Evolutionary conservation across 2,329 filamentous ascomycete genomes (phyloP), one percentile per base, ranked within the genome.

Genomic region (Phyllosticta citriasiana): DNA sequence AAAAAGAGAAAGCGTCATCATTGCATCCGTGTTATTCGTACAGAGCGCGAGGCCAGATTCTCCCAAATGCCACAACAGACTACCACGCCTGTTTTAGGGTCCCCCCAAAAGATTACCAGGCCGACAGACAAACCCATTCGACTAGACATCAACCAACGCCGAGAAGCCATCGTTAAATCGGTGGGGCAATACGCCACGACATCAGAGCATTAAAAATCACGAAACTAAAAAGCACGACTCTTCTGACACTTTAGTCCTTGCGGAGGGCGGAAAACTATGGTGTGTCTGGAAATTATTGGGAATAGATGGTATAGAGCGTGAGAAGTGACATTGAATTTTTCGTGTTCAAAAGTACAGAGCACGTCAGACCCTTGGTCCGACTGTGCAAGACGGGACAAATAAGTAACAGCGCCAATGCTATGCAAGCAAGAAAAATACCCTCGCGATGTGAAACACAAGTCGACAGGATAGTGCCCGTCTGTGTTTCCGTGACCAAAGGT

Each of bases 341-440:
- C 12, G 40, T 47, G 40, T 47, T 47, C 40, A 4, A 47, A 47
- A 47, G 40, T 19, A 47, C 40, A 47, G 40, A 5, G 40, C 40
- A 47, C 40, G 14, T 47, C 16, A 6, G 40, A n/a, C 40, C 2
- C n/a, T 47, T 16, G 16, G 16, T 47, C 40, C 40, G 40, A 47
- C 40, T 4, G 14, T n/a, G n/a, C 40, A 16, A 47, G 4, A n/a
- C 16, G 40, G 40, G 14, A 30, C 27, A 30, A 57, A 27, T 25
- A 22, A 47, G 26, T 33, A 35, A n/a, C 53, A 40, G 25, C 60
- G 60, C 60, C 60, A 56, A 52, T 58, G 60, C 60, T 62, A 62
- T 62, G 60, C 60, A 55, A 47, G n/a, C 40, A 47, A n/a, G 14
- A 47, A 47, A 4, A 22, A 30, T 4, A 30, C 40, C n/a, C 40